A percentile compares a stretch with the other conserved stretches of the same genome.
Evolutionary conservation across 208 protist species (phyloP).

Genomic region (Leishmania amazonensis): DNA sequence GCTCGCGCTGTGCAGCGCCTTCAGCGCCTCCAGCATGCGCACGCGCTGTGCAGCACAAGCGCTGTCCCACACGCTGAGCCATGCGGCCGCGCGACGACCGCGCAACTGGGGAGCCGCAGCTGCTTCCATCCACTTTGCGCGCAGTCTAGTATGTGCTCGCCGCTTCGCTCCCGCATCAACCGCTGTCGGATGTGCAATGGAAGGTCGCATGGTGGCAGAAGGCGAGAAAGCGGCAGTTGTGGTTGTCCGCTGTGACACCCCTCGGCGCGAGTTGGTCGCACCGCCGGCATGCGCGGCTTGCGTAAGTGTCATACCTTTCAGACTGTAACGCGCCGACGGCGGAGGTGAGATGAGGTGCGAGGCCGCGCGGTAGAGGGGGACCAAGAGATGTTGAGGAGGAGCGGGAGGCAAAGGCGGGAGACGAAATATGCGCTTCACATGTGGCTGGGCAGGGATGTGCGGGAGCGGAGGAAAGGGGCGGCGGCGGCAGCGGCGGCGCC

Average conservation of each 20-base stretch:
- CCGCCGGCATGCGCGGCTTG: neutral
- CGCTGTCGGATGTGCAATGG: neutral
- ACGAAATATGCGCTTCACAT: neutral
- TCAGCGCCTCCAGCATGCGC: conserved; percentile 70
- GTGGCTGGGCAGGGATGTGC: neutral
- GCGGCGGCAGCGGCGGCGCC: neutral
- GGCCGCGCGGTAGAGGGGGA: neutral
- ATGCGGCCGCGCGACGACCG: conserved; percentile 62
- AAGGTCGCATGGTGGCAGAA: neutral
- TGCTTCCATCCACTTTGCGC: conserved; percentile 11
- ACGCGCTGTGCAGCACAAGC: conserved; percentile 40
- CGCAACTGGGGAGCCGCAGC: conserved; percentile 32
- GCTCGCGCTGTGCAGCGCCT: conserved; percentile 61
- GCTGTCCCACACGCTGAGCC: conserved; percentile 76
- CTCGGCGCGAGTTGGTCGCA: neutral
- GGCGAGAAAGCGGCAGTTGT: neutral
- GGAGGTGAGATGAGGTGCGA: neutral
- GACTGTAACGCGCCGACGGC: neutral
- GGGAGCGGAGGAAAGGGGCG: neutral
- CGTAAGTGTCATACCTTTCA: neutral
- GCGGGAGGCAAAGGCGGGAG: neutral
- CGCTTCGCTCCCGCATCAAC: neutral
- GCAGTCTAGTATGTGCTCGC: conserved; percentile 2
- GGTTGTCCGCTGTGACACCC: neutral
- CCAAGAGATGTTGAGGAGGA: neutral